Evolutionary conservation across 768 basidiomycete species (phyloP).

Genomic region (Lepiota venenata): DNA sequence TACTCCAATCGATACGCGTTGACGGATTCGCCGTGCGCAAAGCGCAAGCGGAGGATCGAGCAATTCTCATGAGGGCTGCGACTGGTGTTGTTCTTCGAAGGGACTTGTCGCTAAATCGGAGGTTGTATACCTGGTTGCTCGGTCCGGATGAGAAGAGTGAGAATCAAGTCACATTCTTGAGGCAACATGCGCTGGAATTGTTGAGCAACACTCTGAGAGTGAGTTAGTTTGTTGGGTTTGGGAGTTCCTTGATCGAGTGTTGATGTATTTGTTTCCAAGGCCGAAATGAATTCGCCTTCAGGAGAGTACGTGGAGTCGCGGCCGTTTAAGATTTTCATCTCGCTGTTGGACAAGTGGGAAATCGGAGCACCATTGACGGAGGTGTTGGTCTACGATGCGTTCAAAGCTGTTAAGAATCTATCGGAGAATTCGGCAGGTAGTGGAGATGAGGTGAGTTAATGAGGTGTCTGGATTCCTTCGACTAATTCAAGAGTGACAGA

Average conservation of each 20-base stretch:
- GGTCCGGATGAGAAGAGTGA: conserved; percentile 78
- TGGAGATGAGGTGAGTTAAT: conserved; percentile 55
- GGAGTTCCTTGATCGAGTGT: neutral
- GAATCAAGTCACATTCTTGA: conserved; percentile 71
- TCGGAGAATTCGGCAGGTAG: conserved; percentile 49
- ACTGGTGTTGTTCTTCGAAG: conserved; percentile 87
- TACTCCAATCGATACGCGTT: conserved; percentile 71
- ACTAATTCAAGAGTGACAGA: conserved; percentile 31
- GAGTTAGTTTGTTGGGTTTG: conserved; percentile 7
- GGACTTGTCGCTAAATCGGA: conserved; percentile 89
- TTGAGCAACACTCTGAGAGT: conserved; percentile 71
- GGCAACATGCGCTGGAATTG: conserved; percentile 66
- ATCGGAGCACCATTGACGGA: conserved; percentile 83
- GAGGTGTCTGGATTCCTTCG: neutral
- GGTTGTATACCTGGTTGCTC: conserved; percentile 91
- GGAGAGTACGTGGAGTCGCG: conserved; percentile 74
- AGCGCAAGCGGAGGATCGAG: conserved; percentile 68
- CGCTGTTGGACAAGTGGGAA: conserved; percentile 95
- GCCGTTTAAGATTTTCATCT: conserved; percentile 96
- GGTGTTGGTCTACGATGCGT: conserved; percentile 71
- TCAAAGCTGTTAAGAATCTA: conserved; percentile 64
- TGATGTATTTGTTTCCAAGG: conserved; percentile 32
- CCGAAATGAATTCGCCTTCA: conserved; percentile 73
- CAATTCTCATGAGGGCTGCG: conserved; percentile 84
- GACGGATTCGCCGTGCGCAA: conserved; percentile 70